Evolutionary conservation across 352 stramenopile genomes (phyloP).

Genomic region (Globisporangium orthogonon): DNA sequence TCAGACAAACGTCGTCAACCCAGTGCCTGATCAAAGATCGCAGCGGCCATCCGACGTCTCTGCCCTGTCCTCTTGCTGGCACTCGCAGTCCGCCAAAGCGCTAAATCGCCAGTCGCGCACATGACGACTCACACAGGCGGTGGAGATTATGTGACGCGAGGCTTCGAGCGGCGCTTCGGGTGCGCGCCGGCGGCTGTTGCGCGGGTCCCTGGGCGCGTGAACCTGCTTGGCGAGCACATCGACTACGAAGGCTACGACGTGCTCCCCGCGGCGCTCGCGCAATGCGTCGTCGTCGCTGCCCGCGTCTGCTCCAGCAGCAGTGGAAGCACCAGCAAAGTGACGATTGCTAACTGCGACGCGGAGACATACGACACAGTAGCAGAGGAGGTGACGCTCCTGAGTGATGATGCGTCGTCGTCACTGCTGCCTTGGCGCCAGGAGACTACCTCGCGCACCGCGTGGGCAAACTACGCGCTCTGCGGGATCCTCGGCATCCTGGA

Average conservation of each 20-base stretch:
- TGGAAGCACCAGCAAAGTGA: neutral
- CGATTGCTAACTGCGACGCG: conserved; percentile 19
- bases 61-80: too few relatives aligned
- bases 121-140: neutral
- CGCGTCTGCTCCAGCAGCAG: neutral
- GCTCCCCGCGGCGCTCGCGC: conserved; percentile 69
- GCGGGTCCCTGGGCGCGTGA: conserved; percentile 70
- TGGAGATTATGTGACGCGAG: neutral
- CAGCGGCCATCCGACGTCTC: too few relatives aligned
- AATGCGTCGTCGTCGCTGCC: neutral
- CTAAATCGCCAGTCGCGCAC: neutral
- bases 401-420: neutral
- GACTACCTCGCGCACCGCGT: conserved; percentile 7
- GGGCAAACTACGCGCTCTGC: conserved; percentile 35
- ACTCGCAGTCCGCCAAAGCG: neutral
- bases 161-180: conserved; percentile 28
- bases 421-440: neutral
- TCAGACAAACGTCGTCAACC: too few relatives aligned
- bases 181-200: conserved; percentile 25
- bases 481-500: conserved; percentile 21
- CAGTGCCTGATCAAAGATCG: too few relatives aligned
- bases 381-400: conserved; percentile 5
- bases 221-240: conserved; percentile 86
- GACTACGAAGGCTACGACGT: conserved; percentile 87
- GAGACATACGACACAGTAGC: neutral